Evolutionary conservation across 176 grass and related monocot genomes (phyloP), one percentile per base, ranked within the genome.

Genomic region (Melocanna baccifera): DNA sequence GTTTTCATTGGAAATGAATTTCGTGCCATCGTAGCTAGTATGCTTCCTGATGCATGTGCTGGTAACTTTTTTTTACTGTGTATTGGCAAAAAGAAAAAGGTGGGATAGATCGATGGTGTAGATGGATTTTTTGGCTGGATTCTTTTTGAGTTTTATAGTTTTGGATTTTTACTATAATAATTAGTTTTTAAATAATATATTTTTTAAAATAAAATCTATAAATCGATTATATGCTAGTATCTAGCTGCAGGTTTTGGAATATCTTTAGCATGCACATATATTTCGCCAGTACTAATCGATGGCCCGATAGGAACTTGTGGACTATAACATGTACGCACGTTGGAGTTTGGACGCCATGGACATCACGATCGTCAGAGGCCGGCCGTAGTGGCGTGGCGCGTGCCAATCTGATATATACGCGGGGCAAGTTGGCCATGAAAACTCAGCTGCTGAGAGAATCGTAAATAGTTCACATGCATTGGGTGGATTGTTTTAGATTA

Each of bases 51-150:
- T 26, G 55, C 75, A 29, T 1, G 75, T 19, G 16, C 14, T 15
- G 8, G 51, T 58, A 58, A 58, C 36, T 43, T 76, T 85, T 89
- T n/a, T 57, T 55, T 36, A 86, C 83, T 26, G 42, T 81, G 43
- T 30, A 43, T 62, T 69, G 28, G 12, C 52, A 53, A 85, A 85
- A 75, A 11, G 45, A 25, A 10, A 72, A 88, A 84, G 46, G 52
- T 1, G 67, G 46, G 16, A 29, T 78, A 57, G 16, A 29, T 78
- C 25, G 80, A 88, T 84, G 57, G 48, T 47, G 76, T 22, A 69
- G 81, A 67, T 59, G 81, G 88, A 90, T 89, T 71, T 83, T n/a
- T n/a, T n/a, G n/a, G n/a, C 42, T 3, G 34, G 34, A 36, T 5
- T 36, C 0, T 36, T 34, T 36, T 36, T 36, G 2, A 2, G 2